Percentiles rank a stretch among this genome's conserved stretches.
These are phyloP conservation scores for Acrocalymma vagum DNA, from an alignment of 2,329 filamentous ascomycete species.

Conservation along the genomic window DNA sequence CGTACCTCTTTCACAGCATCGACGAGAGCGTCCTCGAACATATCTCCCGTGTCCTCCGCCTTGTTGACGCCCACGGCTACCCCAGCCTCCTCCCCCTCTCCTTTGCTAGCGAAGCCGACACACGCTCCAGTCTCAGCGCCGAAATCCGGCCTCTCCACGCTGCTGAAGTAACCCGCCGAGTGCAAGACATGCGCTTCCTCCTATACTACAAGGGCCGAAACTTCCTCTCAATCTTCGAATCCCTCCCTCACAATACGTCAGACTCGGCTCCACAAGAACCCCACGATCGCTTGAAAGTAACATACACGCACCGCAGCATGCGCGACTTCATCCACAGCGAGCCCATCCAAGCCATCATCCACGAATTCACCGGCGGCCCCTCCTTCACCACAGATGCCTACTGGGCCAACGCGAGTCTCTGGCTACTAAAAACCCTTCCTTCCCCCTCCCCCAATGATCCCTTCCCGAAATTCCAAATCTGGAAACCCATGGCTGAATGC, in stretches of 20 bases:
- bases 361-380: slow-evolving; percentile 8
- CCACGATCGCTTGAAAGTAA: slow-evolving; percentile 27
- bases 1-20: slow-evolving; percentile 31
- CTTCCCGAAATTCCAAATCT: slow-evolving; percentile 19
- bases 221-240: slow-evolving; percentile 32
- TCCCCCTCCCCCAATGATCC: slow-evolving; percentile 9
- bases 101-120: slow-evolving; percentile 29
- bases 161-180: slow-evolving; percentile 21
- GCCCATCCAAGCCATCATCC: slow-evolving; percentile 14
- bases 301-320: slow-evolving; percentile 35
- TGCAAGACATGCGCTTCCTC: slow-evolving; percentile 26
- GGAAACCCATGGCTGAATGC: slow-evolving; percentile 26
- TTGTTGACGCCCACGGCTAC: slow-evolving; percentile 32
- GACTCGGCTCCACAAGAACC: slow-evolving; percentile 12
- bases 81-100: slow-evolving; percentile 33
- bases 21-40: slow-evolving; percentile 26
- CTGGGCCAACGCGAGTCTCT: slow-evolving; percentile 36
- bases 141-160: slow-evolving; percentile 27
- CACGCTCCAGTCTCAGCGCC: slow-evolving; percentile 23
- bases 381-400: slow-evolving; percentile 24
- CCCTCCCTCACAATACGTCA: slow-evolving; percentile 5
- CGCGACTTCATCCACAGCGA: slow-evolving; percentile 28
- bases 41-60: slow-evolving; percentile 27
- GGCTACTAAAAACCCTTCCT: slow-evolving; percentile 28
- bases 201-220: slow-evolving; percentile 27